Conservation (phyloP, 805 yeast genomes). For the Babjeviella inositovora region DNA sequence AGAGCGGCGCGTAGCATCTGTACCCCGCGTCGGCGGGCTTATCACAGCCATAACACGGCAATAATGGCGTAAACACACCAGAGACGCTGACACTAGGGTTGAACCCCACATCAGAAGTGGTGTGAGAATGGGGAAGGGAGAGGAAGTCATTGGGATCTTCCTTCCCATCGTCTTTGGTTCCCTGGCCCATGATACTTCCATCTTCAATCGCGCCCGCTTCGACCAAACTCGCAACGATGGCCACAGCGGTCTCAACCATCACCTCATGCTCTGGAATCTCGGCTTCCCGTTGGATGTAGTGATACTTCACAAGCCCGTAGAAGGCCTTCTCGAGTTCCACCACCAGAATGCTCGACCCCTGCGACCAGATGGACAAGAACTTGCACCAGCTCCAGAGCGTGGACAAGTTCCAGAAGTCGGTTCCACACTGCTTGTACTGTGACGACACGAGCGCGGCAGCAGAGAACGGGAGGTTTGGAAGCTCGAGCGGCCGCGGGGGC, state of each 20-base stretch:
- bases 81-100: too few species aligned
- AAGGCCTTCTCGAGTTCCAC: conserved; percentile 21
- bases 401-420: conserved; percentile 16
- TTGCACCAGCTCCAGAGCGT: conserved; percentile 19
- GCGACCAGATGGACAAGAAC: conserved; percentile 15
- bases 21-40: too few species aligned
- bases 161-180: conserved; percentile 9
- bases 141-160: too few species aligned
- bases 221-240: conserved; percentile 10
- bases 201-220: background rate
- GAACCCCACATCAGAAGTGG: too few species aligned
- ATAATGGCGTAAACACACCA: too few species aligned
- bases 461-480: conserved; percentile 21
- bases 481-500: conserved; percentile 23
- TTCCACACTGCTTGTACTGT: conserved; percentile 17
- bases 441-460: conserved; percentile 14
- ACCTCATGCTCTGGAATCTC: conserved; percentile 19
- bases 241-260: conserved; percentile 16
- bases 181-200: conserved; percentile 15
- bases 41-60: too few species aligned
- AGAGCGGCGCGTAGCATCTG: too few species aligned
- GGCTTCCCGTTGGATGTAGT: conserved; percentile 18
- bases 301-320: conserved; percentile 17
- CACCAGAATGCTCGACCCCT: conserved; percentile 12
- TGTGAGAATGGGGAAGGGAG: too few species aligned